Evolutionary conservation across 805 yeast species (phyloP).

Genomic region (Cyberlindnera meyerae): DNA sequence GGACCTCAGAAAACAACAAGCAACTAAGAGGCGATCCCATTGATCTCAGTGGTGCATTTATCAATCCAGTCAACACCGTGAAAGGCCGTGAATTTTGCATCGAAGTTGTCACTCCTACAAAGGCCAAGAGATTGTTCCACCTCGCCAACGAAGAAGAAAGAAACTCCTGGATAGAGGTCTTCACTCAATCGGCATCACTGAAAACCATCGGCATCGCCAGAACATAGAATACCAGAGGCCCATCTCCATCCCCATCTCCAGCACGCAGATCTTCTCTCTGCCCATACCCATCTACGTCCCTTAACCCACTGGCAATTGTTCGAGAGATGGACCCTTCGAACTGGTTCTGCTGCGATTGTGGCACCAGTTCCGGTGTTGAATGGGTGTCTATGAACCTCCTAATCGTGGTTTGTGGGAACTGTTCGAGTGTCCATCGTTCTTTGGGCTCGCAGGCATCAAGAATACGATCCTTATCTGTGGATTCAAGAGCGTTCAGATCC

Average conservation of each 20-base stretch:
- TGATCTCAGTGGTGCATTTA: slow-evolving; percentile 63
- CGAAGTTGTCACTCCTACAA: slow-evolving; percentile 68
- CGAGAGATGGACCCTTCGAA: slow-evolving; percentile 47
- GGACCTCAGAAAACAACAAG: slow-evolving; percentile 59
- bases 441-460: slow-evolving; percentile 80
- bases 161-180: slow-evolving; percentile 60
- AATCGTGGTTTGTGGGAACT: slow-evolving; percentile 71
- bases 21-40: slow-evolving; percentile 61
- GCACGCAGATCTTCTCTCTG: no score
- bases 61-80: slow-evolving; percentile 35
- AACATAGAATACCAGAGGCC: slow-evolving; percentile 6
- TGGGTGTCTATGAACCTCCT: slow-evolving; percentile 82
- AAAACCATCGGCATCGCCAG: slow-evolving; percentile 10
- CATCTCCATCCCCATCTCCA: no score
- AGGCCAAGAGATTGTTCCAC: slow-evolving; percentile 66
- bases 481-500: slow-evolving; percentile 48
- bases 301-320: slow-evolving; percentile 21
- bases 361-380: slow-evolving; percentile 57
- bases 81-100: slow-evolving; percentile 47
- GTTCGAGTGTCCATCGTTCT: slow-evolving; percentile 85
- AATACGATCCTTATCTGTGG: slow-evolving; percentile 73
- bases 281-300: no score
- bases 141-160: slow-evolving; percentile 66
- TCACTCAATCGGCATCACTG: slow-evolving; percentile 49
- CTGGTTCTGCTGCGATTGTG: slow-evolving; percentile 74